A percentile compares a stretch with the other conserved stretches of the same genome.
phyloP scores from a whole-genome alignment of 345 rosid species.

The Leavenworthia alabamica region DNA sequence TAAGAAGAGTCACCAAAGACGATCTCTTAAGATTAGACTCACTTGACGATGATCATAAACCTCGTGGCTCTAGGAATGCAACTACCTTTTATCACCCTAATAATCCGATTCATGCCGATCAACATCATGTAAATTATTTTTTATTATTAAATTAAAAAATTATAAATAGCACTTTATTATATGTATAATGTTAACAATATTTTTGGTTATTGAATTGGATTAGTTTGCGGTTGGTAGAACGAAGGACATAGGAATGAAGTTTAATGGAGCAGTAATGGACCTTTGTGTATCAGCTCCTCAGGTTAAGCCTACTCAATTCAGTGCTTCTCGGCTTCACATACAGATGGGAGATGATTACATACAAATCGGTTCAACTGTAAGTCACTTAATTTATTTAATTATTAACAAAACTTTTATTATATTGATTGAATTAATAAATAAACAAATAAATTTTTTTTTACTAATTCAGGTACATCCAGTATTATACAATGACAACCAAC shows the following conservation, averaged over 20 bases:
- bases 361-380: neutral
- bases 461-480: neutral
- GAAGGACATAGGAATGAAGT: neutral
- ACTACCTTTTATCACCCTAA: neutral
- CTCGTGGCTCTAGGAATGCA: slow-evolving; percentile 8
- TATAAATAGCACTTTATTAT: neutral
- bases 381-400: neutral
- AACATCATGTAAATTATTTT: slow-evolving; percentile 10
- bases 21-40: neutral
- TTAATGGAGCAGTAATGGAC: slow-evolving; percentile 22
- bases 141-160: neutral
- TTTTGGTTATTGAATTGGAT: neutral
- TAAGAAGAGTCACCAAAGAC: neutral
- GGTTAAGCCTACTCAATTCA: slow-evolving; percentile 14
- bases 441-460: no score
- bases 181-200: no score
- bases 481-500: neutral
- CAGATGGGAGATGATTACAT: slow-evolving; percentile 16
- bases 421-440: neutral
- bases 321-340: slow-evolving; percentile 4
- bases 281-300: neutral
- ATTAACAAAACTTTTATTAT: neutral
- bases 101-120: neutral
- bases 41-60: slow-evolving; percentile 1
- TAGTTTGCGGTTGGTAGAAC: neutral